phyloP scores from a whole-genome alignment of 805 yeast genomes.

The Pichia sporocuriosa region DNA sequence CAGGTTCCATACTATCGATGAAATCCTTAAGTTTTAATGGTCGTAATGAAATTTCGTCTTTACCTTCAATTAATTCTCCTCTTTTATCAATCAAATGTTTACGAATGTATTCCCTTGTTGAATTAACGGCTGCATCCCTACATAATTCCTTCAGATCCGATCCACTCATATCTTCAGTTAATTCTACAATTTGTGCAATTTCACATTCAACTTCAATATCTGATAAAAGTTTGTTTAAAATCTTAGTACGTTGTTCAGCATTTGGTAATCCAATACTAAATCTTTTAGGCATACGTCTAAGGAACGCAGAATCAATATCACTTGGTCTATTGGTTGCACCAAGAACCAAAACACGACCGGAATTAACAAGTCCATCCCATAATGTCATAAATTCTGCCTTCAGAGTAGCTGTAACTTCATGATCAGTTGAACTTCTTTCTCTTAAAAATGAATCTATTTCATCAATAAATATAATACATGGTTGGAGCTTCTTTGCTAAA shows the following conservation, averaged over 20 bases:
- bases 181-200: slow-evolving; percentile 47
- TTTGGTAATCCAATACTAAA: slow-evolving; percentile 75
- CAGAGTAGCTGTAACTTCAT: slow-evolving; percentile 89
- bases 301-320: slow-evolving; percentile 87
- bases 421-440: slow-evolving; percentile 77
- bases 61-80: slow-evolving; percentile 29
- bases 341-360: slow-evolving; percentile 76
- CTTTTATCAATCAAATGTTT: slow-evolving; percentile 39
- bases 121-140: slow-evolving; percentile 85
- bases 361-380: slow-evolving; percentile 84
- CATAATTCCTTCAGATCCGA: slow-evolving; percentile 88
- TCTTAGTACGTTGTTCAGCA: slow-evolving; percentile 57
- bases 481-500: slow-evolving; percentile 81
- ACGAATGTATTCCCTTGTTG: slow-evolving; percentile 77
- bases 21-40: slow-evolving; percentile 65
- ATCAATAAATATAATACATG: slow-evolving; percentile 91
- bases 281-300: slow-evolving; percentile 88
- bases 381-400: slow-evolving; percentile 97
- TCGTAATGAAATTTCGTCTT: slow-evolving; percentile 41
- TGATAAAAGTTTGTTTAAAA: slow-evolving; percentile 59
- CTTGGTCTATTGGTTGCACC: slow-evolving; percentile 93
- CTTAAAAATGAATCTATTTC: slow-evolving; percentile 93
- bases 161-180: slow-evolving; percentile 78
- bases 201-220: slow-evolving; percentile 68
- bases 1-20: slow-evolving; percentile 30